Evolutionary conservation across 345 rosid genomes (phyloP).

Genomic region (Gynandropsis gynandra): DNA sequence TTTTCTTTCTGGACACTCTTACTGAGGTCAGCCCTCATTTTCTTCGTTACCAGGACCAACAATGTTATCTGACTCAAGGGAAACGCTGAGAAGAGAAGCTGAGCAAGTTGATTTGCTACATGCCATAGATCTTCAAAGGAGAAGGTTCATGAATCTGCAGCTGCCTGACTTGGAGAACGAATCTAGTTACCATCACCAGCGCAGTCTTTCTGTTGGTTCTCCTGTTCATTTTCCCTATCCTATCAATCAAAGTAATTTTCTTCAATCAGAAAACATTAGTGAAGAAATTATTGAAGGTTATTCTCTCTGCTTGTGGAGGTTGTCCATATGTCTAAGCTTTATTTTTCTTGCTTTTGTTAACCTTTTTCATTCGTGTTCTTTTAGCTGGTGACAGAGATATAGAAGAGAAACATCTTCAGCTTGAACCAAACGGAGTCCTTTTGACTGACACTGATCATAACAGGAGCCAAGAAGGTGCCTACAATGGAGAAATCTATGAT

Average conservation of each 20-base stretch:
- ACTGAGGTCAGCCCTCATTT: constrained; percentile 1
- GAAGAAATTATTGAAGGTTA: constrained; percentile 29
- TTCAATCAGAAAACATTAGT: constrained; percentile 30
- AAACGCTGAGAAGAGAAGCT: constrained; percentile 58
- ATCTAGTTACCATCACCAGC: constrained; percentile 40
- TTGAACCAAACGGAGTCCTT: too few relatives aligned
- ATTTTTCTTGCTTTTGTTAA: too few relatives aligned
- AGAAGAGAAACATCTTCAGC: too few relatives aligned
- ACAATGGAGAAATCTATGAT: too few relatives aligned
- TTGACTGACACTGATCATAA: too few relatives aligned
- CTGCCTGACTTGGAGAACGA: constrained; percentile 58
- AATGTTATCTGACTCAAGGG: constrained; percentile 42
- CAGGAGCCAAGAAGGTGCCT: too few relatives aligned
- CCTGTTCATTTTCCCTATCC: constrained; percentile 28
- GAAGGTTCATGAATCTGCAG: constrained; percentile 65
- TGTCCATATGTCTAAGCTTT: not conserved
- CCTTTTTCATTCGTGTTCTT: too few relatives aligned
- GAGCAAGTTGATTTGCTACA: constrained; percentile 80
- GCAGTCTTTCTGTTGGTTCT: constrained; percentile 59
- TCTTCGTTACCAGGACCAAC: constrained; percentile 39
- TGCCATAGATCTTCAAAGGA: constrained; percentile 72
- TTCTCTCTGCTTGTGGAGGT: too few relatives aligned
- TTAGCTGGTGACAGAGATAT: too few relatives aligned
- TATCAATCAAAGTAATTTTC: constrained; percentile 25
- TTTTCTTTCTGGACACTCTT: too few relatives aligned